Percentiles rank a stretch among this genome's conserved stretches.
These are phyloP conservation scores for Przewalskia tangutica DNA, from an alignment of 257 asterid species.

Conservation along the genomic window DNA sequence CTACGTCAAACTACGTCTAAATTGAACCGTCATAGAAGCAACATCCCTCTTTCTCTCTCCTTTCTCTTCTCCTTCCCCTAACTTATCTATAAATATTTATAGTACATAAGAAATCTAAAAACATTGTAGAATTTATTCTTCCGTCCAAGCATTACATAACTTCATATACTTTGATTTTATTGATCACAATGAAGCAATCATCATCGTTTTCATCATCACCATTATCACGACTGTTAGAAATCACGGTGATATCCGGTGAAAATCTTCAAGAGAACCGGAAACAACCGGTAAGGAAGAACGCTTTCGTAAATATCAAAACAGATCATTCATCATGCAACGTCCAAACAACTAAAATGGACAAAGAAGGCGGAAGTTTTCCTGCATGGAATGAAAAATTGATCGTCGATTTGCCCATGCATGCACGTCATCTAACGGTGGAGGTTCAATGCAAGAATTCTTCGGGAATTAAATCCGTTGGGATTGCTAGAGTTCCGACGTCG, in stretches of 20 bases:
- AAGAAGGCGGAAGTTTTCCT: slow-evolving; percentile 46
- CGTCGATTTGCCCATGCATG: slow-evolving; percentile 36
- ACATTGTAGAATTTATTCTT: too few species aligned
- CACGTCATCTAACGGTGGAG: slow-evolving; percentile 43
- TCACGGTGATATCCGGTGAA: slow-evolving; percentile 16
- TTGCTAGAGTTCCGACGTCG: slow-evolving; percentile 42
- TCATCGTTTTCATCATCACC: background rate
- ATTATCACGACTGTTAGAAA: slow-evolving; percentile 27
- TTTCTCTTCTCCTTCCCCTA: slow-evolving; percentile 26
- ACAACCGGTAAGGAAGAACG: background rate
- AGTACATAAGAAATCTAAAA: background rate
- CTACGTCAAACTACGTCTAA: background rate
- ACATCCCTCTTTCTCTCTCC: slow-evolving; percentile 21
- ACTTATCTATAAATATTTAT: background rate
- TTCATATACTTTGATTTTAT: background rate
- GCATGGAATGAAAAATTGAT: slow-evolving; percentile 45
- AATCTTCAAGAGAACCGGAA: background rate
- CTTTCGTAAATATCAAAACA: background rate
- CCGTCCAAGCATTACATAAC: background rate
- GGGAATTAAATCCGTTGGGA: slow-evolving; percentile 31
- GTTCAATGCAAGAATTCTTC: slow-evolving; percentile 30
- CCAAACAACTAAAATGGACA: slow-evolving; percentile 5
- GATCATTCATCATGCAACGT: slow-evolving; percentile 17
- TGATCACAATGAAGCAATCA: background rate
- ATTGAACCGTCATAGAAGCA: slow-evolving; percentile 16